Conservation (phyloP, 352 stramenopile genomes). For the Pythium aphanidermatum region DNA sequence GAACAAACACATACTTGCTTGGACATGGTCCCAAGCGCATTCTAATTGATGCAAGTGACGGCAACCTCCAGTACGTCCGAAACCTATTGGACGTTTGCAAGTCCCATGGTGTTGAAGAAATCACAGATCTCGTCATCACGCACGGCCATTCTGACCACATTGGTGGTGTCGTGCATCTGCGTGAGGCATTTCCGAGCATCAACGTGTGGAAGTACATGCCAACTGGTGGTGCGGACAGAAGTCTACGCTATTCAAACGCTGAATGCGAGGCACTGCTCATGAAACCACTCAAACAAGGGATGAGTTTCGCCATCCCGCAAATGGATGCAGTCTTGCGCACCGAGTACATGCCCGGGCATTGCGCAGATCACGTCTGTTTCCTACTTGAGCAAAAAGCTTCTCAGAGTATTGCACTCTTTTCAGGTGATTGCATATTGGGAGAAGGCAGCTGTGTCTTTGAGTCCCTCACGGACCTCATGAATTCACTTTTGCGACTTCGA, state of each 20-base stretch:
- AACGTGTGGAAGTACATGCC: conserved; percentile 71
- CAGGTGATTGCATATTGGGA: conserved; percentile 81
- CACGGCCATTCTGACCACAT: conserved; percentile 89
- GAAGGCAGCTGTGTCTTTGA: conserved; percentile 84
- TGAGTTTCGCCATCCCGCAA: conserved; percentile 24
- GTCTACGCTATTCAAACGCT: conserved; percentile 39
- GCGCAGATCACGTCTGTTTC: conserved; percentile 82
- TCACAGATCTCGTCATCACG: conserved; percentile 82
- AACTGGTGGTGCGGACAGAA: conserved; percentile 22
- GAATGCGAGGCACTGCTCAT: conserved; percentile 46
- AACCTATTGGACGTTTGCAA: conserved; percentile 38
- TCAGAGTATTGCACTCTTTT: conserved; percentile 43
- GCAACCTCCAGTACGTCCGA: conserved; percentile 46
- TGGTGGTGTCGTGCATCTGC: conserved; percentile 64
- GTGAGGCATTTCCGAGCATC: conserved; percentile 41
- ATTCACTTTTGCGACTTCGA: conserved; percentile 49
- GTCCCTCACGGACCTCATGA: conserved; percentile 75
- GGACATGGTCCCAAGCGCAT: conserved; percentile 51
- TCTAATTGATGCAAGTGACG: conserved; percentile 79
- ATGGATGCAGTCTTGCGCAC: conserved; percentile 29
- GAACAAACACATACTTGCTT: conserved; percentile 89
- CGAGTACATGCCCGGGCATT: conserved; percentile 81
- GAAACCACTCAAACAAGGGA: conserved; percentile 27
- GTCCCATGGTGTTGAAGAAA: conserved; percentile 32
- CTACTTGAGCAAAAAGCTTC: conserved; percentile 31